These are phyloP conservation scores for Fusarium bulbicola DNA, from an alignment of 2,329 filamentous ascomycete species.

Conservation along the genomic window DNA sequence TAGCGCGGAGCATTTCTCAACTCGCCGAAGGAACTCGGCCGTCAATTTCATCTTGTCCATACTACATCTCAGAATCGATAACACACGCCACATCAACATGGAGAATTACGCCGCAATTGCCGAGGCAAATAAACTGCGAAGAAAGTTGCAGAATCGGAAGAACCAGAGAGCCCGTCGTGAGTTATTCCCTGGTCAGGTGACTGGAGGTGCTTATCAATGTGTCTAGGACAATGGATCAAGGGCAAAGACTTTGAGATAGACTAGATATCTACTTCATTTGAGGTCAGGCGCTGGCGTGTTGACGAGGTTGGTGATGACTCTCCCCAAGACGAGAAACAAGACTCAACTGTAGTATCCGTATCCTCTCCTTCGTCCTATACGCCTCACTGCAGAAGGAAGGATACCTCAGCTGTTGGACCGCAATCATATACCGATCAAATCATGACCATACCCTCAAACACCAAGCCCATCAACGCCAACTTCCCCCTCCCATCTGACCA, in stretches of 20 bases:
- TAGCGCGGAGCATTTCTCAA: no score
- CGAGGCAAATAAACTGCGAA: background rate
- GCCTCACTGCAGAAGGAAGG: accelerated
- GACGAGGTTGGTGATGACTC: background rate
- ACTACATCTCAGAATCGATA: no score
- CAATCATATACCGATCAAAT: no score
- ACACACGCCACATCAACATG: background rate
- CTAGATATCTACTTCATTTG: accelerated
- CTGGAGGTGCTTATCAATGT: background rate
- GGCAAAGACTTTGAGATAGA: background rate
- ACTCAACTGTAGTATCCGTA: accelerated
- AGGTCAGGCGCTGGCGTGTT: background rate
- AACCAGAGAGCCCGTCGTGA: constrained; percentile 5
- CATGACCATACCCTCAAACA: accelerated
- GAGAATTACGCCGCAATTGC: background rate
- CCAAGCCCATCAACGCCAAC: no score
- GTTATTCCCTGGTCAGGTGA: background rate
- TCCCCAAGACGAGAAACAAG: accelerated
- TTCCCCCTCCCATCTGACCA: background rate
- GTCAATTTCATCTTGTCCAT: background rate
- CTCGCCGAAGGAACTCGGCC: no score
- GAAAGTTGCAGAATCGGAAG: background rate
- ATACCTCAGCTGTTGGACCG: accelerated
- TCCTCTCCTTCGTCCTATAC: accelerated
- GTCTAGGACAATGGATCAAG: background rate